Evolutionary conservation across 352 stramenopile genomes (phyloP).

Genomic region (Globisporangium acanthophoron): DNA sequence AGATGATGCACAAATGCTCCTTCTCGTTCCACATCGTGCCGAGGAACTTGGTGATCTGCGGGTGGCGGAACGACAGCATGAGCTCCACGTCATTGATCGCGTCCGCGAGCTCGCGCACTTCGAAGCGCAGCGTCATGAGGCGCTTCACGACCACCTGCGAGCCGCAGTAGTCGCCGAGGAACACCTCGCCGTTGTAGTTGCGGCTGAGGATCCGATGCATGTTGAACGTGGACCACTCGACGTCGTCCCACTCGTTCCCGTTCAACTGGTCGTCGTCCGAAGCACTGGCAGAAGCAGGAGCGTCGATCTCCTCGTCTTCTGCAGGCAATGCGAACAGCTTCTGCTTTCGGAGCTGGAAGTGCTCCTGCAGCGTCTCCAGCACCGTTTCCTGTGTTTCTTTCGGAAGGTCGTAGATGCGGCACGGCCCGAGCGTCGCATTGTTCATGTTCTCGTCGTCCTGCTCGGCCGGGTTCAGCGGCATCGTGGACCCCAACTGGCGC

Average conservation of each 20-base stretch:
- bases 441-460: conserved; percentile 14
- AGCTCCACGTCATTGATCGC: conserved; percentile 74
- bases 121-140: conserved; percentile 57
- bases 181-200: conserved; percentile 59
- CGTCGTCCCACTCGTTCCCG: conserved; percentile 9
- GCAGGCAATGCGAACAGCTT: conserved; percentile 15
- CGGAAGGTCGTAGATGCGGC: conserved; percentile 51
- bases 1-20: conserved; percentile 63
- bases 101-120: conserved; percentile 49
- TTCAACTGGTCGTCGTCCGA: neutral
- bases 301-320: neutral
- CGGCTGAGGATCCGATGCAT: conserved; percentile 24
- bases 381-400: conserved; percentile 54
- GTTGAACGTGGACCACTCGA: conserved; percentile 37
- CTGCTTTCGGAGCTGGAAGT: conserved; percentile 53
- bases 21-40: conserved; percentile 66
- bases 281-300: too few relatives aligned
- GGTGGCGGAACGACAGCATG: conserved; percentile 47
- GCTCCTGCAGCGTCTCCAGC: conserved; percentile 48
- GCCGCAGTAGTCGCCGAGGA: conserved; percentile 50
- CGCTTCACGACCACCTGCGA: conserved; percentile 64
- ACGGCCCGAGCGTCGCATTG: conserved; percentile 20
- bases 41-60: conserved; percentile 59
- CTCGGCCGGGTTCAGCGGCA: conserved; percentile 7
- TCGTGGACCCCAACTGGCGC: conserved; percentile 32